Conservation (phyloP, 2,329 filamentous ascomycete genomes). For the Trichoderma lentiforme region DNA sequence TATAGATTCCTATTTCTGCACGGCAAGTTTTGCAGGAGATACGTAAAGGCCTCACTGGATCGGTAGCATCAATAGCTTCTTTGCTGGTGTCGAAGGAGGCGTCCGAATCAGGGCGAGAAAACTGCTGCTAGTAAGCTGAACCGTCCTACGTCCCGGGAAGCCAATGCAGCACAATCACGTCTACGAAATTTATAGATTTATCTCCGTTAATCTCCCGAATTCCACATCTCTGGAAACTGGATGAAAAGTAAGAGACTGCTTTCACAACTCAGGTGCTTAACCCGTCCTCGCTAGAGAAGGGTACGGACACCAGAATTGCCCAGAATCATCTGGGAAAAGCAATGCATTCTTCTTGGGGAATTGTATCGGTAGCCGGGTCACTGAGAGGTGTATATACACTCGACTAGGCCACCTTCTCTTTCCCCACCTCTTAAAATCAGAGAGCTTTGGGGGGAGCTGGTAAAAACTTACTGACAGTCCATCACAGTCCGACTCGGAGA, state of each 20-base stretch:
- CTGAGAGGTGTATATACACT: conserved; percentile 35
- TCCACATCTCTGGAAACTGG: conserved; percentile 48
- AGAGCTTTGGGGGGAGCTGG: not conserved
- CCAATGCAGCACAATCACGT: not conserved
- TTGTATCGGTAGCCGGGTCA: conserved; percentile 67
- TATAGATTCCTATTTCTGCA: conserved; percentile 47
- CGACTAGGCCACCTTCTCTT: conserved; percentile 62
- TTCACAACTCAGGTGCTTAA: conserved; percentile 33
- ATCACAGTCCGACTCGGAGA: conserved; percentile 64
- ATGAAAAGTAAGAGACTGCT: conserved; percentile 42
- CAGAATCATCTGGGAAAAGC: conserved; percentile 25
- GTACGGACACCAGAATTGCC: conserved; percentile 28
- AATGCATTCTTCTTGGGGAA: conserved; percentile 55
- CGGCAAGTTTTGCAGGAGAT: conserved; percentile 47
- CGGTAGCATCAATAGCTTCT: conserved; percentile 27
- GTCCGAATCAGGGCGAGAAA: conserved; percentile 30
- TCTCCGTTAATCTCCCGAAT: conserved; percentile 50
- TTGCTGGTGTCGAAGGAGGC: conserved; percentile 31
- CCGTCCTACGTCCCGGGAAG: not conserved
- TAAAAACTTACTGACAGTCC: conserved; percentile 36
- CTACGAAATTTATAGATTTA: conserved; percentile 34
- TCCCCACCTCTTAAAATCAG: conserved; percentile 29
- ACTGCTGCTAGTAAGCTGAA: conserved; percentile 34
- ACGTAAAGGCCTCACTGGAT: conserved; percentile 33
- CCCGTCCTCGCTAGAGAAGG: conserved; percentile 42